Evolutionary conservation across 805 yeast genomes (phyloP).

Genomic region (Cyberlindnera maclurae): DNA sequence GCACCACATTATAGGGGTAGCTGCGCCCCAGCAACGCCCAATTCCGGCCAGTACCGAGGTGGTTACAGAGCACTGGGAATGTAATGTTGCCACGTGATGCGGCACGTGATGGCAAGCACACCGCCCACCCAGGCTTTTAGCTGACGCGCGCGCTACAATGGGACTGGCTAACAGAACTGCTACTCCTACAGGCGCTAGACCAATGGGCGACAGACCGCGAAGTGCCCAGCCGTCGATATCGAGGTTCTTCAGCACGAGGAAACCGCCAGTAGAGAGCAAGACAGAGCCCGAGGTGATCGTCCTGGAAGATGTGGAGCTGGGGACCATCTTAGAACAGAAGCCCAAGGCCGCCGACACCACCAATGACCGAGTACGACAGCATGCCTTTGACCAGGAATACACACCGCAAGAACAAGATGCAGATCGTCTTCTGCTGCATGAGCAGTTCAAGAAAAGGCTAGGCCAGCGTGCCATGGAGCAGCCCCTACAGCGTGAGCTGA

Average conservation of each 20-base stretch:
- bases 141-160: no score
- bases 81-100: not conserved
- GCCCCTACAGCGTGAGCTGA: slow-evolving; percentile 1
- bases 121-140: no score
- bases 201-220: not conserved
- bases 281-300: not conserved
- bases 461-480: not conserved
- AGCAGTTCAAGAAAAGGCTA: slow-evolving; percentile 7
- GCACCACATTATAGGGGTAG: slow-evolving; percentile 1
- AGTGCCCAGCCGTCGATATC: slow-evolving; percentile 1
- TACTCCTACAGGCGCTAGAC: no score
- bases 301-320: not conserved
- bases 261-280: not conserved
- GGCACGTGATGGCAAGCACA: no score
- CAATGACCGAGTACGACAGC: slow-evolving; percentile 2
- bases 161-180: no score
- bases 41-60: not conserved
- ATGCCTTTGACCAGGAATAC: slow-evolving; percentile 3
- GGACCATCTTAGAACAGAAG: not conserved
- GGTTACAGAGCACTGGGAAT: not conserved
- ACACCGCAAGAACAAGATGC: slow-evolving; percentile 2
- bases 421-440: slow-evolving; percentile 3
- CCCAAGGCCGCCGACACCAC: no score
- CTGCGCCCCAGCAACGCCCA: no score
- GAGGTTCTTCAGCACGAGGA: not conserved